Evolutionary conservation across 768 basidiomycete genomes (phyloP).

Genomic region (Dendrothele bispora): DNA sequence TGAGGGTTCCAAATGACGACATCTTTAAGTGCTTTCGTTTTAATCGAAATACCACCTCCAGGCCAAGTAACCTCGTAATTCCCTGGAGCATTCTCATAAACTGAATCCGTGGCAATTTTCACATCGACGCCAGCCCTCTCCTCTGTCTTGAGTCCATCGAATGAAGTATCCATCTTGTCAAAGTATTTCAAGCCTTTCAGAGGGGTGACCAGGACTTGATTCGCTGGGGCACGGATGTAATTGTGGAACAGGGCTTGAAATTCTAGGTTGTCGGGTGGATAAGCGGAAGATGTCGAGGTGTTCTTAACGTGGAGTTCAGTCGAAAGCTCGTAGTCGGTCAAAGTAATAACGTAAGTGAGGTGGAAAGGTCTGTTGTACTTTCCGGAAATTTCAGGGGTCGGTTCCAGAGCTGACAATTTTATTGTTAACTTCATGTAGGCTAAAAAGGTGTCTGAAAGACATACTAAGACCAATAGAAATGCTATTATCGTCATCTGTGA

Average conservation of each 20-base stretch:
- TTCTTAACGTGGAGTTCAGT: constrained; percentile 85
- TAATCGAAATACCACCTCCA: constrained; percentile 53
- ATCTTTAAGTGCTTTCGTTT: constrained; percentile 60
- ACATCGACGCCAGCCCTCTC: constrained; percentile 67
- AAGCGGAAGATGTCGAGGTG: constrained; percentile 42
- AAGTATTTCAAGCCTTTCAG: constrained; percentile 66
- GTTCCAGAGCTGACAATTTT: constrained; percentile 55
- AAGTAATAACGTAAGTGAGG: constrained; percentile 79
- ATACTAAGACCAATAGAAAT: constrained; percentile 80
- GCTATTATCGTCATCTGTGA: constrained; percentile 66
- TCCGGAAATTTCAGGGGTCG: constrained; percentile 55
- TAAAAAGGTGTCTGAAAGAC: constrained; percentile 22
- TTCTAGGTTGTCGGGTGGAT: constrained; percentile 50
- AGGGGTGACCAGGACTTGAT: constrained; percentile 59
- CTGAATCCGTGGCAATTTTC: constrained; percentile 64
- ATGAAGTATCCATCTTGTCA: constrained; percentile 76
- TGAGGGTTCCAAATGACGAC: constrained; percentile 97
- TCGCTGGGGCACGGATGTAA: constrained; percentile 72
- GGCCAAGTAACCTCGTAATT: constrained; percentile 63
- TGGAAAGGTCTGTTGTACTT: constrained; percentile 66
- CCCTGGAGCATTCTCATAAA: constrained; percentile 66
- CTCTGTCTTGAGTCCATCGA: constrained; percentile 60
- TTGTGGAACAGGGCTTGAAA: constrained; percentile 95
- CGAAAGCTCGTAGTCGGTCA: constrained; percentile 69
- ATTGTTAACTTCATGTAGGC: background rate